These are phyloP conservation scores for Centaurea solstitialis DNA, from an alignment of 129 eudicot genomes.

Conservation along the genomic window DNA sequence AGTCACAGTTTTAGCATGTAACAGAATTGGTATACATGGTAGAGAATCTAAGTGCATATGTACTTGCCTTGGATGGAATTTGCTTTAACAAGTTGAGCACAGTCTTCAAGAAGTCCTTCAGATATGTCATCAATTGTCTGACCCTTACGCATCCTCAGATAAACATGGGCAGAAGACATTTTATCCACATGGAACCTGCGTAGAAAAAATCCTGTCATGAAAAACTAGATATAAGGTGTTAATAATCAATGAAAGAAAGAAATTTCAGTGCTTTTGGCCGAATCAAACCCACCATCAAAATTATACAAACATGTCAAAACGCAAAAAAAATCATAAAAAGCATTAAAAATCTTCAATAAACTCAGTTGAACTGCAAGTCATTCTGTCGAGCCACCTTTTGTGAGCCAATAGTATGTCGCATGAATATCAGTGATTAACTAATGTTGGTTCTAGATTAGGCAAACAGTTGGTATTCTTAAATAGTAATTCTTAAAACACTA, in stretches of 20 bases:
- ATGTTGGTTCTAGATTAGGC: too few relatives aligned
- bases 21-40: not conserved
- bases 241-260: constrained; percentile 12
- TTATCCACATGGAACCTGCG: constrained; percentile 99
- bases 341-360: not conserved
- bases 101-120: constrained; percentile 93
- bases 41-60: not conserved
- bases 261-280: not conserved
- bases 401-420: too few relatives aligned
- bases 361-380: not conserved
- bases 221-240: constrained; percentile 33
- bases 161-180: constrained; percentile 99
- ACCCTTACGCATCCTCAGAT: constrained; percentile 83
- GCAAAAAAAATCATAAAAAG: not conserved
- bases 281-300: not conserved
- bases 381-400: too few relatives aligned
- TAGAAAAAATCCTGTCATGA: constrained; percentile 44
- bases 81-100: constrained; percentile 97
- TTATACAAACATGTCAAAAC: not conserved
- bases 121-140: constrained; percentile 89
- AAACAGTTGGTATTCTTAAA: too few relatives aligned
- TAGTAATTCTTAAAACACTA: too few relatives aligned
- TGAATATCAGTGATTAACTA: too few relatives aligned
- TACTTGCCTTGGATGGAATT: constrained; percentile 93
- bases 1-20: not conserved